A percentile compares a stretch with the other conserved stretches of the same genome.
phyloP scores from a whole-genome alignment of 2,329 filamentous ascomycete genomes.

The Verticillium tricorpus region DNA sequence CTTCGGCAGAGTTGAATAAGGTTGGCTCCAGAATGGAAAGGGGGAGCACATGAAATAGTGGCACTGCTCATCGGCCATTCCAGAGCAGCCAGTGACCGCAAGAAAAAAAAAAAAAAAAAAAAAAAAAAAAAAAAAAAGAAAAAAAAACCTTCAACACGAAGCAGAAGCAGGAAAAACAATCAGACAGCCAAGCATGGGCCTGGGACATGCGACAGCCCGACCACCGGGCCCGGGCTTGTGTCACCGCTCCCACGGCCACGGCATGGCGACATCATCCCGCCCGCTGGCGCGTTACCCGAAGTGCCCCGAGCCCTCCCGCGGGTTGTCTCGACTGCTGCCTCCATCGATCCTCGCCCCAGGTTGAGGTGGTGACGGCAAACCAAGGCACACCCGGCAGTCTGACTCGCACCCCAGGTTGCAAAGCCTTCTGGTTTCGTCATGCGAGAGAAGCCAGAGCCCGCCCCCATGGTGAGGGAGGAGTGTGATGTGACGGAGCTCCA shows the following conservation, averaged over 20 bases:
- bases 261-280: background rate
- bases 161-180: background rate
- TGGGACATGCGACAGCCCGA: background rate
- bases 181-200: background rate
- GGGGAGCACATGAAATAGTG: background rate
- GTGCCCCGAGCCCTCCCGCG: background rate
- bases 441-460: background rate
- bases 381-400: background rate
- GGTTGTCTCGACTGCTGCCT: background rate
- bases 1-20: background rate
- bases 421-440: background rate
- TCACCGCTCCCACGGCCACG: background rate
- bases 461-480: background rate
- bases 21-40: background rate
- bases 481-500: background rate
- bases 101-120: background rate
- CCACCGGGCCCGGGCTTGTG: background rate
- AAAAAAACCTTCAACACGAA: no score
- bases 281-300: background rate
- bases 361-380: background rate
- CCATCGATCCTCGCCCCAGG: background rate
- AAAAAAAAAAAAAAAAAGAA: background rate
- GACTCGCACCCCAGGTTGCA: background rate
- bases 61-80: background rate
- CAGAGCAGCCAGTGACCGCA: background rate